Percentiles rank a stretch among this genome's conserved stretches.
Conservation (phyloP, 257 asterid species). For the Solanum sejunctum region DNA sequence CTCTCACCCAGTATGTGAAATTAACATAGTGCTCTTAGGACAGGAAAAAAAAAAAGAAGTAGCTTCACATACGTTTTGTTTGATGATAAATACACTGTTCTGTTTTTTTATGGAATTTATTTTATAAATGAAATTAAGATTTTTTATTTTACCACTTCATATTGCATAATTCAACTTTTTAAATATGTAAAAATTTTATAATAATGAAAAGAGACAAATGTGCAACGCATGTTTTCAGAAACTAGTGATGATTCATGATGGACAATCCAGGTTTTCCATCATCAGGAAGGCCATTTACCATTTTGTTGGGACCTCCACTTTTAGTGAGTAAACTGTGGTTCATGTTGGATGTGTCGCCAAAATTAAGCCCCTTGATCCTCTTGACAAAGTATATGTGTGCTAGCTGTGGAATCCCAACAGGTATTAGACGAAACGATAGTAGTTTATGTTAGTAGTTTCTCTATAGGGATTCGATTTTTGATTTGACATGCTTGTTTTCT, state of each 20-base stretch:
- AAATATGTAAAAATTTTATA: too few species aligned
- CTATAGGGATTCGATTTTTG: not conserved
- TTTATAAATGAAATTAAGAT: too few species aligned
- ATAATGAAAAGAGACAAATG: too few species aligned
- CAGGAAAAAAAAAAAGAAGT: too few species aligned
- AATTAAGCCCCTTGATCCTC: constrained; percentile 67
- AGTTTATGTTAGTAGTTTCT: not conserved
- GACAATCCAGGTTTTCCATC: constrained; percentile 45
- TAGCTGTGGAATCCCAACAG: constrained; percentile 80
- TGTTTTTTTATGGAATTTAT: too few species aligned
- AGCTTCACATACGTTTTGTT: too few species aligned
- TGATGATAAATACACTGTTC: too few species aligned
- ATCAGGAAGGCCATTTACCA: constrained; percentile 69
- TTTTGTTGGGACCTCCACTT: constrained; percentile 71
- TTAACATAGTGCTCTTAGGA: too few species aligned
- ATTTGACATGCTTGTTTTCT: not conserved
- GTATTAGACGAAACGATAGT: constrained; percentile 5
- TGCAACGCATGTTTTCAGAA: too few species aligned
- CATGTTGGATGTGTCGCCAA: constrained; percentile 74
- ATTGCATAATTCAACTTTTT: too few species aligned
- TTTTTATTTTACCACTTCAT: too few species aligned
- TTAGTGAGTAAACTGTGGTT: constrained; percentile 67
- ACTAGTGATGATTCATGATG: constrained; percentile 48
- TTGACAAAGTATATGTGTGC: constrained; percentile 61
- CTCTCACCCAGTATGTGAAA: too few species aligned